Conservation (phyloP, 352 stramenopile genomes). For the Phytophthora citricola region DNA sequence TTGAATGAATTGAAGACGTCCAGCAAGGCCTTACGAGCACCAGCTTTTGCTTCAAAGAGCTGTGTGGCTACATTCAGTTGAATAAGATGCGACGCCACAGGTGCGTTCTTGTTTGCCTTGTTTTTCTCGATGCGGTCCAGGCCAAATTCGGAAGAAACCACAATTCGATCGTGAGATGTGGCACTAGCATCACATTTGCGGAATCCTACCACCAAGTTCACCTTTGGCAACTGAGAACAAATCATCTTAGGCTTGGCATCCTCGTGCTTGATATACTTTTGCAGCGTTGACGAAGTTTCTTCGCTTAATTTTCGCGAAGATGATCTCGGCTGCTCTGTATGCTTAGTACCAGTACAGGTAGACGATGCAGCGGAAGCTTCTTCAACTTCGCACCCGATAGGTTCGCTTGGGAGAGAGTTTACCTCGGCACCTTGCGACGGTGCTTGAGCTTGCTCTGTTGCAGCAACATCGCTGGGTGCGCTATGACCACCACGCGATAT, state of each 20-base stretch:
- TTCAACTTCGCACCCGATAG: constrained; percentile 30
- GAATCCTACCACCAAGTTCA: constrained; percentile 55
- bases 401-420: constrained; percentile 16
- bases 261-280: constrained; percentile 36
- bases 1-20: constrained; percentile 58
- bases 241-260: constrained; percentile 41
- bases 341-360: constrained; percentile 6
- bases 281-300: constrained; percentile 6
- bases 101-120: constrained; percentile 12
- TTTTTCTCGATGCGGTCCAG: constrained; percentile 29
- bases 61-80: constrained; percentile 27
- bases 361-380: constrained; percentile 16
- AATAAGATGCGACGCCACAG: constrained; percentile 23
- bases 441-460: constrained; percentile 10
- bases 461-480: constrained; percentile 18
- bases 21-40: constrained; percentile 32
- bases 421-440: constrained; percentile 4
- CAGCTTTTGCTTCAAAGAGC: constrained; percentile 34
- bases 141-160: constrained; percentile 39
- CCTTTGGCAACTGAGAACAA: constrained; percentile 48
- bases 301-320: constrained; percentile 7
- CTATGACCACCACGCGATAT: constrained; percentile 39
- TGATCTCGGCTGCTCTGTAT: constrained; percentile 7
- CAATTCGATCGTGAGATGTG: constrained; percentile 33
- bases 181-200: constrained; percentile 39